phyloP scores from a whole-genome alignment of 106 monocot genomes.

The Dioscorea dumetorum region DNA sequence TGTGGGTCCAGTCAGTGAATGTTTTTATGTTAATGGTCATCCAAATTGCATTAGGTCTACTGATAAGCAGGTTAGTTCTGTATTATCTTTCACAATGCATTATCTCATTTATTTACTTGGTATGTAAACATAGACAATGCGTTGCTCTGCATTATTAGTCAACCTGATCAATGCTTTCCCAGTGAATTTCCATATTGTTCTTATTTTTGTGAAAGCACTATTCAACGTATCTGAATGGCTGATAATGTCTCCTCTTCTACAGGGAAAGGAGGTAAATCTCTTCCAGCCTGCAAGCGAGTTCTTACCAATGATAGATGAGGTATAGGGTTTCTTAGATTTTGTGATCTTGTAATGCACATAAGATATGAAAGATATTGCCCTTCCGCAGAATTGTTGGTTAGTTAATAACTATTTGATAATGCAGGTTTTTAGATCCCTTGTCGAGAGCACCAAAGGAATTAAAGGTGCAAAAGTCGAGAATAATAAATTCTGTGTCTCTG shows the following conservation, averaged over 20 bases:
- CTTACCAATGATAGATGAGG: slow-evolving; percentile 46
- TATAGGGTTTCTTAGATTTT: neutral
- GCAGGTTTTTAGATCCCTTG: slow-evolving; percentile 32
- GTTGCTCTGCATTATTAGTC: no score
- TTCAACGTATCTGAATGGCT: neutral
- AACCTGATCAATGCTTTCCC: no score
- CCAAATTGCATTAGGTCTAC: slow-evolving; percentile 57
- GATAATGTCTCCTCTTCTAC: neutral
- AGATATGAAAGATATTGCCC: no score
- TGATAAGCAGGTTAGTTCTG: slow-evolving; percentile 42
- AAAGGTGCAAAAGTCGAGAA: slow-evolving; percentile 60
- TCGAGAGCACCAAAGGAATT: slow-evolving; percentile 45
- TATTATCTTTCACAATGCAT: neutral
- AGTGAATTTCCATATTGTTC: neutral
- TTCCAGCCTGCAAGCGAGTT: slow-evolving; percentile 87
- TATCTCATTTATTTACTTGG: neutral
- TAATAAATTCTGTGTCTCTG: slow-evolving; percentile 73
- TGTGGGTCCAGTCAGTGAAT: slow-evolving; percentile 59
- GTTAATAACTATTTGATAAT: neutral
- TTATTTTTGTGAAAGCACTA: neutral
- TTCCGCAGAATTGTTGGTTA: no score
- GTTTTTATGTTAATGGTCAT: slow-evolving; percentile 21
- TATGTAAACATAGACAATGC: neutral
- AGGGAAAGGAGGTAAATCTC: slow-evolving; percentile 66
- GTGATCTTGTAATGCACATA: no score